phyloP scores from a whole-genome alignment of 305 asterid genomes.

The Salvia sclarea region DNA sequence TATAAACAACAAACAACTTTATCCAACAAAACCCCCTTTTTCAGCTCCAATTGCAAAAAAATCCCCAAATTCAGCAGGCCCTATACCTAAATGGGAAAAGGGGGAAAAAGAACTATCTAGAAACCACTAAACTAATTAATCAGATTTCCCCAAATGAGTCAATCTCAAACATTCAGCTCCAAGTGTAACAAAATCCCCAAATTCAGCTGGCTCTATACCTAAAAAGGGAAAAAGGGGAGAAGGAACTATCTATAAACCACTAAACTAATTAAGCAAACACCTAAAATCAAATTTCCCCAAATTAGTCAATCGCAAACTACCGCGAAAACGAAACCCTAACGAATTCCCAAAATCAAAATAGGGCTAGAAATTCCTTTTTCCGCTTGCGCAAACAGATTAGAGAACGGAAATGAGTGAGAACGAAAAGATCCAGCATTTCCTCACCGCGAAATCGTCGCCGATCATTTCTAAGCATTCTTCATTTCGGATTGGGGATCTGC shows the following conservation, averaged over 20 bases:
- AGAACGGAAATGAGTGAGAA: conserved; percentile 60
- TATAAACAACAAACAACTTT: not conserved
- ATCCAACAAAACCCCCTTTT: not conserved
- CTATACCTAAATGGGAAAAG: not conserved
- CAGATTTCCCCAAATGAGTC: conserved; percentile 28
- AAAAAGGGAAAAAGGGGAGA: not conserved
- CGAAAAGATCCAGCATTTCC: conserved; percentile 68
- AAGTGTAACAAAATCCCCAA: not conserved
- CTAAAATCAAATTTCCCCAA: conserved; percentile 25
- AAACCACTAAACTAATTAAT: conserved; percentile 22
- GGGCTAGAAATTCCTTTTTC: conserved; percentile 35
- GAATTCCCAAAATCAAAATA: not conserved
- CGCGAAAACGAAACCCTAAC: not conserved
- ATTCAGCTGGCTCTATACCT: not conserved
- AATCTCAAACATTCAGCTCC: conserved; percentile 10
- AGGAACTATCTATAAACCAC: not conserved
- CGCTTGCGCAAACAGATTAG: conserved; percentile 59
- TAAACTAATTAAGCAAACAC: too few relatives aligned
- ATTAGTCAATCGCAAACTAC: conserved; percentile 38
- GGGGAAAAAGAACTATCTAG: not conserved
- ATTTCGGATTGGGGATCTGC: conserved; percentile 16
- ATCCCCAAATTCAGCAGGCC: conserved; percentile 3
- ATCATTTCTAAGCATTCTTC: conserved; percentile 15
- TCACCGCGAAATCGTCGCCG: conserved; percentile 38
- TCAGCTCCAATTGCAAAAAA: not conserved